Evolutionary conservation across 2,329 filamentous ascomycete species (phyloP).

Genomic region (Talaromyces funiculosus): DNA sequence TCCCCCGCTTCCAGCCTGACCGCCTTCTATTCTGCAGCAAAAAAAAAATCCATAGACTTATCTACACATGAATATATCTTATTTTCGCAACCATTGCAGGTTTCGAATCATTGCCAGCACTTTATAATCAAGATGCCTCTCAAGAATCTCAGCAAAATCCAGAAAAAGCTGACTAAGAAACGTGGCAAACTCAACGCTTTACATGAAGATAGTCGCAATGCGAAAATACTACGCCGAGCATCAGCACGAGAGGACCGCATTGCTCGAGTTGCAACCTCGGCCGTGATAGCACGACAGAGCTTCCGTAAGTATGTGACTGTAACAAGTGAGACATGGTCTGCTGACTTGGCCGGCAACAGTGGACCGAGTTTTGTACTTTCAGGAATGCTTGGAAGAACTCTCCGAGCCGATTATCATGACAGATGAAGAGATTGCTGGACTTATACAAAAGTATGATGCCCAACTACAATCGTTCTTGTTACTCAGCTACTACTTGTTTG

Average conservation of each 20-base stretch:
- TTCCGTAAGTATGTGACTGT: conserved; percentile 52
- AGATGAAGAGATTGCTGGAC: conserved; percentile 37
- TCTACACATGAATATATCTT: no score
- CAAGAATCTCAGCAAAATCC: conserved; percentile 71
- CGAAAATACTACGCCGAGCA: conserved; percentile 72
- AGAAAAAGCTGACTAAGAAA: conserved; percentile 88
- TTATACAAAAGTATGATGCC: conserved; percentile 54
- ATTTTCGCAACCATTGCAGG: not conserved
- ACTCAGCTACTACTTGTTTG: no score
- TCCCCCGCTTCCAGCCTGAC: conserved; percentile 17
- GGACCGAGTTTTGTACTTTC: conserved; percentile 65
- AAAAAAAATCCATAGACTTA: conserved; percentile 6
- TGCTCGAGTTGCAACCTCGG: conserved; percentile 61
- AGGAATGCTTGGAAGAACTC: conserved; percentile 50
- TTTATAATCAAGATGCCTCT: conserved; percentile 53
- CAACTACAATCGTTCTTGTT: not conserved
- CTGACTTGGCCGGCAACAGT: conserved; percentile 43
- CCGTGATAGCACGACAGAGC: conserved; percentile 68
- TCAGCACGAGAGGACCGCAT: conserved; percentile 77
- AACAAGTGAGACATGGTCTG: not conserved
- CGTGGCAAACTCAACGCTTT: conserved; percentile 65
- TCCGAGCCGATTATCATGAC: conserved; percentile 30
- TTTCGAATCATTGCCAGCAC: not conserved
- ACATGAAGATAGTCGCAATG: conserved; percentile 85
- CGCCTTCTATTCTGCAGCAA: conserved; percentile 31